phyloP scores from a whole-genome alignment of 2,329 filamentous ascomycete genomes.

The Lachnellula subtilissima region DNA sequence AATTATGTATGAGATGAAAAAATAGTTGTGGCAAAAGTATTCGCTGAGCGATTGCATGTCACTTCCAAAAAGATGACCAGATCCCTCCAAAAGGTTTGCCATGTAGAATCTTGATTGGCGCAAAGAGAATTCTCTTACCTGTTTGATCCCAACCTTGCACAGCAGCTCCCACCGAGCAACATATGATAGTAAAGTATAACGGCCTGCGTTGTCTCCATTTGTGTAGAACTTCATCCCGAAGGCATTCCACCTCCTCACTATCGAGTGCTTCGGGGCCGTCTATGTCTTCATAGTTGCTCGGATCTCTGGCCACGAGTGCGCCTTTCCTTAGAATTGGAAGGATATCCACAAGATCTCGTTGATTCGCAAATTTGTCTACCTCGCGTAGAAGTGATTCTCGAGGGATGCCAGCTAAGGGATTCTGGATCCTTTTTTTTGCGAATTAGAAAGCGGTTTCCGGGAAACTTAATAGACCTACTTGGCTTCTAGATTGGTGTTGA shows the following conservation, averaged over 20 bases:
- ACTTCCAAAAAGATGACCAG: too few species aligned
- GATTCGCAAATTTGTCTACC: constrained; percentile 57
- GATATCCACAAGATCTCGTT: constrained; percentile 55
- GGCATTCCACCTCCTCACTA: constrained; percentile 52
- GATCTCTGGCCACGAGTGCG: constrained; percentile 69
- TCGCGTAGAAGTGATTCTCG: constrained; percentile 45
- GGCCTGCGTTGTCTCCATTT: constrained; percentile 61
- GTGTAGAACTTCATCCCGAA: constrained; percentile 60
- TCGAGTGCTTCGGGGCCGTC: constrained; percentile 51
- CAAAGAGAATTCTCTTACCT: constrained; percentile 13
- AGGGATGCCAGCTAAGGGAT: constrained; percentile 52
- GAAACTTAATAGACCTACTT: constrained; percentile 3
- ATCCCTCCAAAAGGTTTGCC: too few species aligned
- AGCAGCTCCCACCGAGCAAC: constrained; percentile 63
- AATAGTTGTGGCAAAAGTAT: too few species aligned
- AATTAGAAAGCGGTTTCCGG: background rate
- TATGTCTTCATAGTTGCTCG: constrained; percentile 57
- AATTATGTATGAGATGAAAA: too few species aligned
- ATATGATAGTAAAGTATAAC: constrained; percentile 62
- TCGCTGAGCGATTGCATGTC: too few species aligned
- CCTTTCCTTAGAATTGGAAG: constrained; percentile 59
- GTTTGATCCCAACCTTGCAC: constrained; percentile 42
- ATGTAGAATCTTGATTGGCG: too few species aligned
- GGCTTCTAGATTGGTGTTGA: constrained; percentile 19
- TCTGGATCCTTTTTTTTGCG: constrained; percentile 40